These are phyloP conservation scores for Chaetoscypha palmicola DNA, from an alignment of 2,329 filamentous ascomycete genomes.

Conservation along the genomic window DNA sequence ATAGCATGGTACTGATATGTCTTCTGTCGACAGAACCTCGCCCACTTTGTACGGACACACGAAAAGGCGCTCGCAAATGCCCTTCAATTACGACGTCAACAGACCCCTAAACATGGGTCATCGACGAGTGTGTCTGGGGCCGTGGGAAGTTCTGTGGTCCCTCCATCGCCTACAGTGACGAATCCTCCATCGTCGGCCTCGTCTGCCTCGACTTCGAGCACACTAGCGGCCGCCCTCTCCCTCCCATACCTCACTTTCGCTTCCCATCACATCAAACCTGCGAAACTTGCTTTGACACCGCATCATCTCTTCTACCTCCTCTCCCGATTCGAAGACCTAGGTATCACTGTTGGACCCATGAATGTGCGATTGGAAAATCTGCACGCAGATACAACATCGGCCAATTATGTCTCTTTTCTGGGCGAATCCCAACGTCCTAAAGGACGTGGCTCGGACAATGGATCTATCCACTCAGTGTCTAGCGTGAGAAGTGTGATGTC, in stretches of 20 bases:
- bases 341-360: conserved; percentile 89
- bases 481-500: conserved; percentile 98
- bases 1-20: conserved; percentile 17
- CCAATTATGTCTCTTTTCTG: conserved; percentile 94
- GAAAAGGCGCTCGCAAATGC: conserved; percentile 97
- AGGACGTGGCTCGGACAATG: conserved; percentile 72
- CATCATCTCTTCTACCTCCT: conserved; percentile 96
- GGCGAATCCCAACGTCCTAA: conserved; percentile 75
- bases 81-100: conserved; percentile 73
- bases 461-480: conserved; percentile 90
- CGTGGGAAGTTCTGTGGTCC: conserved; percentile 36
- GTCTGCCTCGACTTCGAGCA: conserved; percentile 62
- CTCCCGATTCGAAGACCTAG: conserved; percentile 88
- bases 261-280: conserved; percentile 78
- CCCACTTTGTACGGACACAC: conserved; percentile 91
- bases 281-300: conserved; percentile 85
- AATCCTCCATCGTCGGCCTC: conserved; percentile 52
- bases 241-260: conserved; percentile 79
- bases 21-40: conserved; percentile 65
- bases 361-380: conserved; percentile 93
- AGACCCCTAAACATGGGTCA: conserved; percentile 59
- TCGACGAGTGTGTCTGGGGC: conserved; percentile 58
- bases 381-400: conserved; percentile 75
- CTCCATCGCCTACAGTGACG: conserved; percentile 40
- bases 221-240: conserved; percentile 78